Conservation (phyloP, 306 rosid species). For the Ziziphus jujuba region DNA sequence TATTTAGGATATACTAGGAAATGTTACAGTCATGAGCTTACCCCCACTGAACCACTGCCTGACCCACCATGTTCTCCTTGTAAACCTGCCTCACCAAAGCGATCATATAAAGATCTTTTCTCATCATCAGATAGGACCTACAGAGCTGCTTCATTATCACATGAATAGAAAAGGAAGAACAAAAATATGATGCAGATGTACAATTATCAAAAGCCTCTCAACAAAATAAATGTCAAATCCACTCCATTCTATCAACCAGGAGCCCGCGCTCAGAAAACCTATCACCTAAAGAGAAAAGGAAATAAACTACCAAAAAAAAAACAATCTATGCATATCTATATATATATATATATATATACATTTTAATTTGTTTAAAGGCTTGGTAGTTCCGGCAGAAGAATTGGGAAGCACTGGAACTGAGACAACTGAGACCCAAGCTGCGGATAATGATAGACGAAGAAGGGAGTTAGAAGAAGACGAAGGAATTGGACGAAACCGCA, state of each 20-base stretch:
- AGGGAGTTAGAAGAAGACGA: not conserved
- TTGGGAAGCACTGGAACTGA: conserved; percentile 34
- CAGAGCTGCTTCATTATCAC: conserved; percentile 61
- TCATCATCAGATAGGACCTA: conserved; percentile 97
- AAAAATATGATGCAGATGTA: conserved; percentile 18
- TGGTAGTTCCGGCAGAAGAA: conserved; percentile 18
- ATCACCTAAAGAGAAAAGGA: not conserved
- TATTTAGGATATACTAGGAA: conserved; percentile 8
- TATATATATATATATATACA: conserved; percentile 3
- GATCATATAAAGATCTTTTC: conserved; percentile 93
- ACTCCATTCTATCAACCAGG: conserved; percentile 3
- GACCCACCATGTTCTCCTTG: conserved; percentile 65
- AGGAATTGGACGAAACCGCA: conserved; percentile 30
- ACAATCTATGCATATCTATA: not conserved
- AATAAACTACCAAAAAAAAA: not conserved
- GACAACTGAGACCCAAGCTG: conserved; percentile 27
- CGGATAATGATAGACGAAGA: not conserved
- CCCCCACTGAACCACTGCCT: conserved; percentile 57
- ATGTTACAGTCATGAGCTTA: conserved; percentile 37
- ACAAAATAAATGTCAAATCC: too few species aligned
- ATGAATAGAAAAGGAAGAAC: conserved; percentile 32
- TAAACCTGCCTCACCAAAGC: conserved; percentile 88
- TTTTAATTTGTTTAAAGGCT: not conserved
- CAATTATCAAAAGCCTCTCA: too few species aligned
- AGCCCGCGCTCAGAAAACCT: not conserved